These are phyloP conservation scores for Cladosporium sp. DNA, from an alignment of 2,329 filamentous ascomycete genomes.

Conservation along the genomic window DNA sequence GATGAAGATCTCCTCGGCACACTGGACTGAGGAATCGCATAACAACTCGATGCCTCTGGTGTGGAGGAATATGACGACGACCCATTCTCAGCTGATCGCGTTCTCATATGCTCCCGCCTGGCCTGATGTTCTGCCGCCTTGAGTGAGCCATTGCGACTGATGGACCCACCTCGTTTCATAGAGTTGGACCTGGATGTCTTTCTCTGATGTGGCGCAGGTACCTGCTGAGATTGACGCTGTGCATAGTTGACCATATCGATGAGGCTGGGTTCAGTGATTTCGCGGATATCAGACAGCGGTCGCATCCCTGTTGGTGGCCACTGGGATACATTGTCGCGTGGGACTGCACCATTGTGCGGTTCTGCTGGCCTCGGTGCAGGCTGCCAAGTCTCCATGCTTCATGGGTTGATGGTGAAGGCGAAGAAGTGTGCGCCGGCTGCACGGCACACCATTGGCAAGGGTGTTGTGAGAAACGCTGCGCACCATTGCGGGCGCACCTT, in stretches of 20 bases:
- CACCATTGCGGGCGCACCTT: background rate
- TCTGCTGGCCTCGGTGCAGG: background rate
- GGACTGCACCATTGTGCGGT: background rate
- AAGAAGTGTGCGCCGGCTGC: background rate
- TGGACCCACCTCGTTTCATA: slow-evolving; percentile 26
- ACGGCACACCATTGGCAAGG: background rate
- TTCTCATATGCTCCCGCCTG: slow-evolving; percentile 16
- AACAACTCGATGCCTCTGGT: slow-evolving; percentile 45
- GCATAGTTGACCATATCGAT: slow-evolving; percentile 33
- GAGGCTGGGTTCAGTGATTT: slow-evolving; percentile 51
- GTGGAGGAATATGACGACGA: slow-evolving; percentile 37
- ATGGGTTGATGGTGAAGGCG: background rate
- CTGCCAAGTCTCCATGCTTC: slow-evolving; percentile 7
- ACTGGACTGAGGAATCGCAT: slow-evolving; percentile 47
- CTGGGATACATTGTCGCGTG: slow-evolving; percentile 1
- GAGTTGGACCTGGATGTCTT: slow-evolving; percentile 35
- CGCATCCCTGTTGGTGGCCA: slow-evolving; percentile 28
- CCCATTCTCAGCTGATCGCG: slow-evolving; percentile 20
- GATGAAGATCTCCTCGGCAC: slow-evolving; percentile 51
- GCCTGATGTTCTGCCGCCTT: slow-evolving; percentile 21
- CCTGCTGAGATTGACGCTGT: slow-evolving; percentile 8
- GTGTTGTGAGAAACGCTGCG: background rate
- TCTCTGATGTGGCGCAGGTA: slow-evolving; percentile 15
- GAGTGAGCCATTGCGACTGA: slow-evolving; percentile 27
- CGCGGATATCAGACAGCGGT: slow-evolving; percentile 52